Percentiles rank a stretch among this genome's conserved stretches.
phyloP scores from a whole-genome alignment of 352 stramenopile genomes.

The Nothophytophthora sp. region DNA sequence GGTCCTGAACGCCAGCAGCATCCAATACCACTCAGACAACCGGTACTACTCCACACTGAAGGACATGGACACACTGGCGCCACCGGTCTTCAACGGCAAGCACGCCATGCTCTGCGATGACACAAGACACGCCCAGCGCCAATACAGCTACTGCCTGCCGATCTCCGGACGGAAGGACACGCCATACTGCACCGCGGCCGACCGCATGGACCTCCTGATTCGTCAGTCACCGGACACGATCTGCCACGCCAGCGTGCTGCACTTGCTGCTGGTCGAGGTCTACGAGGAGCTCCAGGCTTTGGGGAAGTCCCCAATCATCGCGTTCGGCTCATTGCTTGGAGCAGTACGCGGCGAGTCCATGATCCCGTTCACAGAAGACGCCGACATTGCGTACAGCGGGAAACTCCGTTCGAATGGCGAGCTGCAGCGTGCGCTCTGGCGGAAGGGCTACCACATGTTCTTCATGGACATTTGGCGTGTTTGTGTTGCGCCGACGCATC shows the following conservation, averaged over 20 bases:
- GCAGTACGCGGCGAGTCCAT: slow-evolving; percentile 43
- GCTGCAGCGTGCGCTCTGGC: slow-evolving; percentile 10
- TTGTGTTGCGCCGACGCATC: slow-evolving; percentile 37
- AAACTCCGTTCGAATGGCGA: slow-evolving; percentile 3
- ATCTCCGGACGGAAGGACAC: slow-evolving; percentile 45
- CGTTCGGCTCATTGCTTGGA: slow-evolving; percentile 48
- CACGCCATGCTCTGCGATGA: slow-evolving; percentile 21
- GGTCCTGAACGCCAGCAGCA: slow-evolving; percentile 10
- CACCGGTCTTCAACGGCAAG: slow-evolving; percentile 25
- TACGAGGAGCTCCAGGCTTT: slow-evolving; percentile 38
- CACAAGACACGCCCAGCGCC: slow-evolving; percentile 2
- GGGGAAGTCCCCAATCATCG: slow-evolving; percentile 28
- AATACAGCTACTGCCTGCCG: slow-evolving; percentile 43
- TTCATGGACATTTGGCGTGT: slow-evolving; percentile 33
- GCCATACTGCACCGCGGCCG: slow-evolving; percentile 34
- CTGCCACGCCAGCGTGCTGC: slow-evolving; percentile 49
- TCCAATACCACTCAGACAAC: slow-evolving; percentile 13
- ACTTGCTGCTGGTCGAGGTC: slow-evolving; percentile 55
- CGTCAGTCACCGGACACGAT: slow-evolving; percentile 20
- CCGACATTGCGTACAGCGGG: slow-evolving; percentile 39
- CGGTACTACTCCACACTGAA: slow-evolving; percentile 14
- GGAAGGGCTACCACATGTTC: slow-evolving; percentile 55
- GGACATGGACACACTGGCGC: neutral
- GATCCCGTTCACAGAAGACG: slow-evolving; percentile 58
- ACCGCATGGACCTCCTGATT: slow-evolving; percentile 47